These are phyloP conservation scores for Limonium bicolor DNA, from an alignment of 148 eudicot species.

Conservation along the genomic window DNA sequence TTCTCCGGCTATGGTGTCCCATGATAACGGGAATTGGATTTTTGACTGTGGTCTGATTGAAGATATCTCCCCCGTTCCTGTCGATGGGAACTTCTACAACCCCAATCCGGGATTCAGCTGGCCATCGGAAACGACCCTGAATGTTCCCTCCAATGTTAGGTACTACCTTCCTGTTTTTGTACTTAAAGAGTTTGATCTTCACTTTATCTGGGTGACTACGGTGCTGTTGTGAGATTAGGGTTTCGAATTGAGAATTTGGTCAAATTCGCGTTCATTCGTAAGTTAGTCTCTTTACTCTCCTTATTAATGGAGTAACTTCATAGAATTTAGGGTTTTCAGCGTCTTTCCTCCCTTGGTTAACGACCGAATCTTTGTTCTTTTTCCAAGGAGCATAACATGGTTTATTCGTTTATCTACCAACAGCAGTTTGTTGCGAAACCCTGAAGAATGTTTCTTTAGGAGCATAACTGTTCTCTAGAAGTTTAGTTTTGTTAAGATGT, in stretches of 20 bases:
- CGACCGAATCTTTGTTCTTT: not conserved
- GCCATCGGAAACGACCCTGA: constrained; percentile 35
- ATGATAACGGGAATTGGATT: constrained; percentile 59
- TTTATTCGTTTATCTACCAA: too few species aligned
- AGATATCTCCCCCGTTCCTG: constrained; percentile 27
- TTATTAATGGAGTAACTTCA: not conserved
- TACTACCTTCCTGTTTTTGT: constrained; percentile 6
- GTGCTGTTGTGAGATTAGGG: constrained; percentile 1
- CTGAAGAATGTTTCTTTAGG: too few species aligned
- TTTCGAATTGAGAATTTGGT: constrained; percentile 3
- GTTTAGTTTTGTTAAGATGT: too few species aligned
- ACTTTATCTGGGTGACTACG: not conserved
- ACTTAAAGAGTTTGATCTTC: not conserved
- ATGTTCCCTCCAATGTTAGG: constrained; percentile 38
- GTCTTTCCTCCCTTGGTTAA: not conserved
- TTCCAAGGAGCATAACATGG: too few species aligned
- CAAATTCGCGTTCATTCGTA: not conserved
- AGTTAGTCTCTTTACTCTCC: not conserved
- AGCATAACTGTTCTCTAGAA: too few species aligned
- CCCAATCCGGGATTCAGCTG: constrained; percentile 41
- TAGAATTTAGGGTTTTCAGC: not conserved
- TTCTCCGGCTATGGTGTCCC: constrained; percentile 65
- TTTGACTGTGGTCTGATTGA: constrained; percentile 49
- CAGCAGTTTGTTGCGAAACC: too few species aligned
- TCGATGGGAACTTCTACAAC: constrained; percentile 27